Evolutionary conservation across 805 yeast species (phyloP), one percentile per base, ranked within the genome.

Genomic region (Kluyveromyces starmeri): DNA sequence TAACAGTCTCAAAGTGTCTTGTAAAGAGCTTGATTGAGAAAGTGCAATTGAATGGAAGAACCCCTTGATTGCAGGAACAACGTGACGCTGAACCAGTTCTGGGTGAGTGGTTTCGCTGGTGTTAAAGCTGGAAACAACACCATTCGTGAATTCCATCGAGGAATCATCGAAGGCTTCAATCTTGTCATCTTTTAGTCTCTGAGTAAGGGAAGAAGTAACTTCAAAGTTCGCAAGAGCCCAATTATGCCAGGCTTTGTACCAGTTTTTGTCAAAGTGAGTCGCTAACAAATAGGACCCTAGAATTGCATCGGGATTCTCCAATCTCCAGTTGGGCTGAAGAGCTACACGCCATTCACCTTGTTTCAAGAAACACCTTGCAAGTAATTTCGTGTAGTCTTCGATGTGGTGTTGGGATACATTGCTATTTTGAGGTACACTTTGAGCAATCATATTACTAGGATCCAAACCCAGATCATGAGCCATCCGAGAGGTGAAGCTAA

Each of bases 171-270:
- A 13, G 13, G 46, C 35, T 48, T 56, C 37, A 56, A 63, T 23
- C 61, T 53, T 50, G 22, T 41, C 54, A 40, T 23, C 48, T 24
- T 36, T 41, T 3, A 41, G 24, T 10, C 47, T 41, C 7, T 65
- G 51, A 1, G 67, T 59, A 18, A 68, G 62, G 18, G 80, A 66
- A 0, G 95, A 81, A 14, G 89, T 81, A 1, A 89, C 97, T 53
- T 92, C 96, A 54, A 88, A 92, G 58, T 94, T 92, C 1, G 97
- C 96, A 51, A 94, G 66, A 0, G 98, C 98, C 99, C 99, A 92
- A 52, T 86, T 89, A 55, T 92, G 99, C 98, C 98, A 94, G 12
- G 97, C 98, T 53, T 94, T 92, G 51, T 92, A 92, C 96, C 98
- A 92, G 16, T 73, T 71, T 22, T 73, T 68, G 54, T 92, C 96